phyloP scores from a whole-genome alignment of 2,329 filamentous ascomycete species.

The Fonsecaea multimorphosa region DNA sequence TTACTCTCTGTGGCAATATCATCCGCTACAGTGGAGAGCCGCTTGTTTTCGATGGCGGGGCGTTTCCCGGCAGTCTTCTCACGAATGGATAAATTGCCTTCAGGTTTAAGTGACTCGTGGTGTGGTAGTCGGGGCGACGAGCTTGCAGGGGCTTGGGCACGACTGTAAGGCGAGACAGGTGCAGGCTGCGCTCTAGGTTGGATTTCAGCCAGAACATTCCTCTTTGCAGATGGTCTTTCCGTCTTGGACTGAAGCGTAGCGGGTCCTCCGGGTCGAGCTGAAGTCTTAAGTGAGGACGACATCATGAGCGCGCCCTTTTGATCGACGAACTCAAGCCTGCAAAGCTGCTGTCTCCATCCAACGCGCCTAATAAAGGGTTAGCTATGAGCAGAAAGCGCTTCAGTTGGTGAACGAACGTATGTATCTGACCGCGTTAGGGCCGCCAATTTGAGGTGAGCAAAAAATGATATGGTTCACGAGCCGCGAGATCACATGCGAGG shows the following conservation, averaged over 20 bases:
- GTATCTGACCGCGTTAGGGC: neutral
- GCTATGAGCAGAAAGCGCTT: neutral
- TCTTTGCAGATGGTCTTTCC: constrained; percentile 20
- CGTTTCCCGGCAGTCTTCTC: constrained; percentile 23
- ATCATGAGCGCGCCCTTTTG: constrained; percentile 9
- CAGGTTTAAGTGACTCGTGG: constrained; percentile 42
- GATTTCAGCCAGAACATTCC: constrained; percentile 34
- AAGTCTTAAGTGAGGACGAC: constrained; percentile 26
- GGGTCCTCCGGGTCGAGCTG: neutral
- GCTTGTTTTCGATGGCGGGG: constrained; percentile 54
- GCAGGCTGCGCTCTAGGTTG: constrained; percentile 32
- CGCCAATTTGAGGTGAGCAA: neutral
- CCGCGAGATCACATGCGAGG: neutral
- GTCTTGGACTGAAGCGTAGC: constrained; percentile 19
- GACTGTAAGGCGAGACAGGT: constrained; percentile 12
- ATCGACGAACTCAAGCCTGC: neutral
- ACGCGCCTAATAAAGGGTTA: neutral
- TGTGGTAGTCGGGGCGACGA: constrained; percentile 36
- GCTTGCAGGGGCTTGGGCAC: constrained; percentile 16
- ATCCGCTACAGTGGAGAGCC: constrained; percentile 58
- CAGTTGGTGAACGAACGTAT: neutral
- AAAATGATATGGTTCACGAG: neutral
- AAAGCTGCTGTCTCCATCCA: constrained; percentile 8
- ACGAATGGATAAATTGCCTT: constrained; percentile 37
- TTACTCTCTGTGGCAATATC: constrained; percentile 58